These are phyloP conservation scores for Colletotrichum ledebouriae DNA, from an alignment of 2,329 filamentous ascomycete species.

Conservation along the genomic window DNA sequence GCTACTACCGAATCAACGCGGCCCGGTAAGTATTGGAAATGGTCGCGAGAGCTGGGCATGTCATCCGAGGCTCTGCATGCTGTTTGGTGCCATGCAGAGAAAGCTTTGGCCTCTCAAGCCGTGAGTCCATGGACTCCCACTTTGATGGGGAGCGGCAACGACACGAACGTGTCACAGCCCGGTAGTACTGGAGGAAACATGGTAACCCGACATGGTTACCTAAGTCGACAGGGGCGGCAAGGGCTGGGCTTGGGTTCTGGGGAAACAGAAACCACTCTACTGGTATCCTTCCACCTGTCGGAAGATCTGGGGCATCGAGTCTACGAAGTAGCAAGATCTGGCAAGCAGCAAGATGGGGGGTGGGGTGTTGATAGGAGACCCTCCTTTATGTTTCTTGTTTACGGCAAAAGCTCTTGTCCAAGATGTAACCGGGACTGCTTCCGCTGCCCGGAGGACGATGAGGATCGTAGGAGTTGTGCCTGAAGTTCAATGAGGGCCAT, in stretches of 20 bases:
- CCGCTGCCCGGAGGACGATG: too few species aligned
- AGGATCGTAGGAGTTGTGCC: too few species aligned
- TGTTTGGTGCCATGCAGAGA: too few species aligned
- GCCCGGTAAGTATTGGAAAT: too few species aligned
- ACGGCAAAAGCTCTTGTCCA: too few species aligned
- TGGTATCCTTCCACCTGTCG: constrained; percentile 13
- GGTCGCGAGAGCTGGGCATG: too few species aligned
- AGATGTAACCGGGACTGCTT: too few species aligned
- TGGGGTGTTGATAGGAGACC: background rate
- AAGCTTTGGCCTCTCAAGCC: too few species aligned
- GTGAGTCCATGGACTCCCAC: background rate
- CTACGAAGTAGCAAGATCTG: constrained; percentile 25
- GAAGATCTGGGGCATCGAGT: constrained; percentile 23
- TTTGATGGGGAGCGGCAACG: background rate
- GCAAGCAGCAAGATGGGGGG: background rate
- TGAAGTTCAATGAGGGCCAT: background rate
- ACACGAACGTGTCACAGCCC: background rate
- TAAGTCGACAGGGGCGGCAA: constrained; percentile 1
- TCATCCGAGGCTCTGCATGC: too few species aligned
- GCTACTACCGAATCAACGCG: too few species aligned
- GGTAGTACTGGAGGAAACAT: constrained; percentile 14
- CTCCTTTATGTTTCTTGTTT: too few species aligned
- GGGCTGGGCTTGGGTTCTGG: background rate
- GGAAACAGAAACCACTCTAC: constrained; percentile 6
- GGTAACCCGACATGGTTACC: constrained; percentile 3